Conservation (phyloP, 2,329 filamentous ascomycete species). For the Pseudogymnoascus sp. region DNA sequence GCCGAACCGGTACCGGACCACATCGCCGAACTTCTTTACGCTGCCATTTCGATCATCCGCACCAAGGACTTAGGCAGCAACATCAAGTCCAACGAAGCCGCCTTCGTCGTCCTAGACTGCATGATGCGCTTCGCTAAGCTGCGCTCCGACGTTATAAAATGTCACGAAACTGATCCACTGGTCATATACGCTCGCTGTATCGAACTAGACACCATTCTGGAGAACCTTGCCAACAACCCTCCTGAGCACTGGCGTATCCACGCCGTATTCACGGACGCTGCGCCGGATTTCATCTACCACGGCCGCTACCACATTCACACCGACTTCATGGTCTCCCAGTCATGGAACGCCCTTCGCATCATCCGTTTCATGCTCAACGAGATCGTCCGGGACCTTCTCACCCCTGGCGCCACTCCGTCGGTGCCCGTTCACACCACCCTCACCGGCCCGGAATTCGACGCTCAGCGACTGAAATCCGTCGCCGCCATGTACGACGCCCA, state of each 20-base stretch:
- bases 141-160: slow-evolving; percentile 33
- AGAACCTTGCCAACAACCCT: slow-evolving; percentile 11
- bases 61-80: slow-evolving; percentile 42
- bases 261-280: slow-evolving; percentile 18
- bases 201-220: slow-evolving; percentile 20
- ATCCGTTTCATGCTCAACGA: slow-evolving; percentile 20
- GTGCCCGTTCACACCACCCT: slow-evolving; percentile 16
- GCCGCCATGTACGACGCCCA: slow-evolving; percentile 17
- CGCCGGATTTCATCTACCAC: slow-evolving; percentile 19
- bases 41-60: slow-evolving; percentile 42
- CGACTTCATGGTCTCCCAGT: slow-evolving; percentile 22
- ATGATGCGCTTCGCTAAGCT: slow-evolving; percentile 36
- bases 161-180: slow-evolving; percentile 9
- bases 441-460: slow-evolving; percentile 15
- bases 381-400: slow-evolving; percentile 16
- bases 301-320: slow-evolving; percentile 23
- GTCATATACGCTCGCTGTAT: slow-evolving; percentile 19
- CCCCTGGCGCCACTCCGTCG: slow-evolving; percentile 3
- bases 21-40: slow-evolving; percentile 41
- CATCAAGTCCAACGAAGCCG: slow-evolving; percentile 24
- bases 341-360: slow-evolving; percentile 23
- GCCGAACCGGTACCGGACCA: slow-evolving; percentile 41
- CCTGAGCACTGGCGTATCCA: slow-evolving; percentile 20
- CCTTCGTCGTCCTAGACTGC: not conserved
- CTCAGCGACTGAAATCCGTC: slow-evolving; percentile 21